Conservation (phyloP, 108 stramenopile genomes). For the Cyclotella sp. region DNA sequence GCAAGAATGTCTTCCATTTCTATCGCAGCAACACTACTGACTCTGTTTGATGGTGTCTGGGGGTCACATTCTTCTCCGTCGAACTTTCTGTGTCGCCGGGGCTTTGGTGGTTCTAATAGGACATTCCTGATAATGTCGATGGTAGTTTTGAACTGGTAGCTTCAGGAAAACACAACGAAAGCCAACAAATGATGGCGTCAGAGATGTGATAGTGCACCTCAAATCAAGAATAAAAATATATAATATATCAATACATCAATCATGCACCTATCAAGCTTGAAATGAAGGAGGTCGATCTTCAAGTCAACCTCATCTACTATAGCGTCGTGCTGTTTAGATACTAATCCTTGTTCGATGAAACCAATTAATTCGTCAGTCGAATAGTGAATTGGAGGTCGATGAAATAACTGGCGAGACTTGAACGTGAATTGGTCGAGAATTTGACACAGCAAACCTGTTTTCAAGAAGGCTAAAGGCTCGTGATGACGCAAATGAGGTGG, state of each 20-base stretch:
- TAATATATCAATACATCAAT: neutral
- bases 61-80: conserved; percentile 11
- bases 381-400: conserved; percentile 54
- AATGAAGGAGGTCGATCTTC: conserved; percentile 47
- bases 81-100: conserved; percentile 32
- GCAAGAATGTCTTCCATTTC: conserved; percentile 49
- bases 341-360: conserved; percentile 48
- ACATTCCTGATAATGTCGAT: conserved; percentile 56
- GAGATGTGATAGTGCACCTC: neutral
- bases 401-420: conserved; percentile 51
- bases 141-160: conserved; percentile 58
- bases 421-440: conserved; percentile 59
- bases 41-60: conserved; percentile 9
- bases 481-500: conserved; percentile 43
- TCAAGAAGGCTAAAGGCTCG: conserved; percentile 51
- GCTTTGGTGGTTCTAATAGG: conserved; percentile 52
- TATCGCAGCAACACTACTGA: conserved; percentile 42
- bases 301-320: conserved; percentile 50
- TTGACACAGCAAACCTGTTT: conserved; percentile 33
- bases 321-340: conserved; percentile 26
- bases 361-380: conserved; percentile 42
- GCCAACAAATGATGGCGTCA: neutral
- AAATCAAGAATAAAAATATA: too few species aligned
- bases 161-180: neutral
- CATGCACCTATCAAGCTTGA: conserved; percentile 41